Evolutionary conservation across 2,329 filamentous ascomycete genomes (phyloP).

Genomic region (Pleoardoris graminearum): DNA sequence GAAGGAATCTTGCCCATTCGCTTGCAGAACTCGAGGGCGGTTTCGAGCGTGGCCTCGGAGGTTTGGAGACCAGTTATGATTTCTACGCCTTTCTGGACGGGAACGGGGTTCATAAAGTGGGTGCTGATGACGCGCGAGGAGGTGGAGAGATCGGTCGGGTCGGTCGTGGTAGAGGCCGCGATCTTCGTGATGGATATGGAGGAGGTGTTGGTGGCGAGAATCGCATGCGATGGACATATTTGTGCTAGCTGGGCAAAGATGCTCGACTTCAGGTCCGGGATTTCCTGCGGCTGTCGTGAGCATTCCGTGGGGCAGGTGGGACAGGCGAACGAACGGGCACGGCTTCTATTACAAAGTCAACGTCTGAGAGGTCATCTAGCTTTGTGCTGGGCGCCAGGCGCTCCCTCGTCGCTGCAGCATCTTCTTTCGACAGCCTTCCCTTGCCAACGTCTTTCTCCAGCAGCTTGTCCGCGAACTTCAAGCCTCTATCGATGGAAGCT

Average conservation of each 20-base stretch:
- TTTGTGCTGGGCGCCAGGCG: constrained; percentile 71
- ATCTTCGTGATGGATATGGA: constrained; percentile 97
- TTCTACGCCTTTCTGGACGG: constrained; percentile 94
- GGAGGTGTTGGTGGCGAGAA: constrained; percentile 97
- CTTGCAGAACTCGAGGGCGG: constrained; percentile 82
- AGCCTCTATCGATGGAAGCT: constrained; percentile 81
- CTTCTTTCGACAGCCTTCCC: constrained; percentile 77
- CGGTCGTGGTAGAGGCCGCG: constrained; percentile 77
- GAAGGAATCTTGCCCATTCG: constrained; percentile 93
- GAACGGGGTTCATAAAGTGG: constrained; percentile 99
- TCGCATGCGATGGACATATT: constrained; percentile 80
- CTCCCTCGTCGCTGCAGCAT: constrained; percentile 72
- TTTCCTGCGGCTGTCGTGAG: constrained; percentile 57
- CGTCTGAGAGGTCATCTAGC: constrained; percentile 75
- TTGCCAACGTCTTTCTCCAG: constrained; percentile 92
- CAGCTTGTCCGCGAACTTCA: constrained; percentile 92
- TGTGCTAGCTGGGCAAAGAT: constrained; percentile 84
- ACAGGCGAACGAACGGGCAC: constrained; percentile 61
- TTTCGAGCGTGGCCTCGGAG: constrained; percentile 76
- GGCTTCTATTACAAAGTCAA: constrained; percentile 97
- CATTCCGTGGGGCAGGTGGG: background rate
- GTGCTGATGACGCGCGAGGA: constrained; percentile 90
- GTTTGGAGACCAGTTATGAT: constrained; percentile 96
- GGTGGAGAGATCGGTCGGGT: constrained; percentile 78
- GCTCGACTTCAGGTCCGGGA: constrained; percentile 79